These are phyloP conservation scores for Penicilliopsis zonata DNA, from an alignment of 495 filamentous ascomycete species.

Conservation along the genomic window DNA sequence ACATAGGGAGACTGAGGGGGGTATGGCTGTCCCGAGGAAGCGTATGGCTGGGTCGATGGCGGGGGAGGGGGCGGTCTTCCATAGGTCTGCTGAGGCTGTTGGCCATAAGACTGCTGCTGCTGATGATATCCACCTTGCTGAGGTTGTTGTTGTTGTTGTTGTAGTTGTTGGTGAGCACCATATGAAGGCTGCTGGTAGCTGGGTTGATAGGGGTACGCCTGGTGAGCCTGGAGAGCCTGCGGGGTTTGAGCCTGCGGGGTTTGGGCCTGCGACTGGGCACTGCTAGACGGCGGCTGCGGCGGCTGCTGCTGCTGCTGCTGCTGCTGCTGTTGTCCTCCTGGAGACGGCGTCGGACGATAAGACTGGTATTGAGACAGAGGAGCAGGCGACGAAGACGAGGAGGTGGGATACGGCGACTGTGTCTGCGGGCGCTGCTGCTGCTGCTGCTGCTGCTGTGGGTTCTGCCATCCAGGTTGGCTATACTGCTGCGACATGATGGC, in stretches of 20 bases:
- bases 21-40: conserved; percentile 11
- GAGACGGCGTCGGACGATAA: too few relatives aligned
- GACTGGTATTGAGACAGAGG: too few relatives aligned
- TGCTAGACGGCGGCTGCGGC: conserved; percentile 12
- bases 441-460: conserved; percentile 18
- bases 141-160: conserved; percentile 15
- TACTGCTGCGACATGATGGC: conserved; percentile 29
- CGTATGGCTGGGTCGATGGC: conserved; percentile 11
- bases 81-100: conserved; percentile 9
- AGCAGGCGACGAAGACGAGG: conserved; percentile 26
- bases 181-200: conserved; percentile 5
- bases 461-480: conserved; percentile 24
- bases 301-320: too few relatives aligned
- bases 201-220: conserved; percentile 1
- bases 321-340: too few relatives aligned
- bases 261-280: conserved; percentile 20
- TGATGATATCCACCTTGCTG: too few relatives aligned
- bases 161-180: conserved; percentile 18
- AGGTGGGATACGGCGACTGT: conserved; percentile 22
- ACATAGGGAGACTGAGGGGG: conserved; percentile 19
- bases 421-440: too few relatives aligned
- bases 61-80: conserved; percentile 18
- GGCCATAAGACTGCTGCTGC: conserved; percentile 3
- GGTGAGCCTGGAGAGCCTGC: conserved; percentile 11
- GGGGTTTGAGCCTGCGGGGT: conserved; percentile 10